Evolutionary conservation across 495 filamentous ascomycete genomes (phyloP).

Genomic region (Glutinoglossum americanum): DNA sequence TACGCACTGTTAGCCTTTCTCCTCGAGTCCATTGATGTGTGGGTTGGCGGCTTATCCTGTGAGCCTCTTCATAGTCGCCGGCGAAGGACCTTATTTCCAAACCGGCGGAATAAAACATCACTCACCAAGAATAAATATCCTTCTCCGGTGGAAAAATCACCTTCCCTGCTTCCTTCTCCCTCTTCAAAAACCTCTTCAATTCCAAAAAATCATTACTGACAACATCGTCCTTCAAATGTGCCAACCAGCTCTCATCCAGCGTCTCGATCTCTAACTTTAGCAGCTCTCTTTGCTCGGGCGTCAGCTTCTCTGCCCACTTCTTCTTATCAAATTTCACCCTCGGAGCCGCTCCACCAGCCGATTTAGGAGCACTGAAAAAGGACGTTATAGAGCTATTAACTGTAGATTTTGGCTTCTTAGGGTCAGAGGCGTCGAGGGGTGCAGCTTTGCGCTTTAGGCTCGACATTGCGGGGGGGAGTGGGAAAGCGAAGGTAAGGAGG

Average conservation of each 20-base stretch:
- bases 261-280: constrained; percentile 80
- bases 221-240: constrained; percentile 66
- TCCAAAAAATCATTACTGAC: constrained; percentile 55
- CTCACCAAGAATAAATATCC: constrained; percentile 86
- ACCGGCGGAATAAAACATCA: too few relatives aligned
- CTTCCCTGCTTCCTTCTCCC: constrained; percentile 46
- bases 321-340: constrained; percentile 56
- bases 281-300: constrained; percentile 57
- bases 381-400: constrained; percentile 36
- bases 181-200: constrained; percentile 69
- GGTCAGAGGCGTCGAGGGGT: constrained; percentile 21
- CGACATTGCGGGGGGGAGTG: too few relatives aligned
- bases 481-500: neutral
- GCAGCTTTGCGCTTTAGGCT: constrained; percentile 47
- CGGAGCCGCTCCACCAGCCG: neutral
- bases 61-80: too few relatives aligned
- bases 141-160: constrained; percentile 66
- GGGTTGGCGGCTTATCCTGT: too few relatives aligned
- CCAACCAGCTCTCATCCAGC: constrained; percentile 75
- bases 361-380: constrained; percentile 38
- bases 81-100: too few relatives aligned
- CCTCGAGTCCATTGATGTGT: too few relatives aligned
- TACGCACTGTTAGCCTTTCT: neutral
- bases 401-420: constrained; percentile 51
- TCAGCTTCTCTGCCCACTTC: constrained; percentile 64